Evolutionary conservation across 106 monocot genomes (phyloP).

Genomic region (Platanthera guangdongensis): DNA sequence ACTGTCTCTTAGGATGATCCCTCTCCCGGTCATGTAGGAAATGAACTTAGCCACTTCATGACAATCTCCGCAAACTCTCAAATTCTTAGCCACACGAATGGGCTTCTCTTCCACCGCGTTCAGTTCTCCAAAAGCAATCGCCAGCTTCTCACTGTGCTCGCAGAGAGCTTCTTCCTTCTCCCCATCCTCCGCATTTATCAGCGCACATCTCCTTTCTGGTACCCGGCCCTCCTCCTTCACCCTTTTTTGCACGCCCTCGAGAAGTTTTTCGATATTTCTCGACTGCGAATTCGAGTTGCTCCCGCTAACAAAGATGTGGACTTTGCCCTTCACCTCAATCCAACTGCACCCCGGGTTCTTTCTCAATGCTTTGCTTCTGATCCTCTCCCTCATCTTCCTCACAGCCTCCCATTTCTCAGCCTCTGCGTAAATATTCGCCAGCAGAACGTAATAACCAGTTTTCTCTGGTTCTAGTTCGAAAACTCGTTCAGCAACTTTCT

Average conservation of each 20-base stretch:
- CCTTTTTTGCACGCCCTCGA: conserved; percentile 21
- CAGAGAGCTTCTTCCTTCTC: conserved; percentile 51
- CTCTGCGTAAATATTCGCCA: conserved; percentile 66
- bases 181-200: conserved; percentile 34
- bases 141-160: conserved; percentile 64
- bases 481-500: conserved; percentile 61
- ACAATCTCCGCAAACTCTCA: conserved; percentile 58
- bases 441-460: conserved; percentile 56
- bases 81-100: conserved; percentile 52
- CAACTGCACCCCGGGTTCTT: conserved; percentile 57
- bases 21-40: conserved; percentile 39
- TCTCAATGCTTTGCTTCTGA: conserved; percentile 15
- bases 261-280: conserved; percentile 30
- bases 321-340: conserved; percentile 49
- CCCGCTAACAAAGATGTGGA: conserved; percentile 39
- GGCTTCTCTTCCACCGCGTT: conserved; percentile 35
- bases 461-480: conserved; percentile 67
- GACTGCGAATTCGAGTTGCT: conserved; percentile 32
- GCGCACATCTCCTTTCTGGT: conserved; percentile 30
- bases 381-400: conserved; percentile 38
- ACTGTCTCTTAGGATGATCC: conserved; percentile 51
- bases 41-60: conserved; percentile 57
- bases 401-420: conserved; percentile 59
- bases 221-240: conserved; percentile 47
- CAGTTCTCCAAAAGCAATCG: conserved; percentile 59